Base-by-base conservation (phyloP, 441 rosid species). In the Kokia cookei region DNA sequence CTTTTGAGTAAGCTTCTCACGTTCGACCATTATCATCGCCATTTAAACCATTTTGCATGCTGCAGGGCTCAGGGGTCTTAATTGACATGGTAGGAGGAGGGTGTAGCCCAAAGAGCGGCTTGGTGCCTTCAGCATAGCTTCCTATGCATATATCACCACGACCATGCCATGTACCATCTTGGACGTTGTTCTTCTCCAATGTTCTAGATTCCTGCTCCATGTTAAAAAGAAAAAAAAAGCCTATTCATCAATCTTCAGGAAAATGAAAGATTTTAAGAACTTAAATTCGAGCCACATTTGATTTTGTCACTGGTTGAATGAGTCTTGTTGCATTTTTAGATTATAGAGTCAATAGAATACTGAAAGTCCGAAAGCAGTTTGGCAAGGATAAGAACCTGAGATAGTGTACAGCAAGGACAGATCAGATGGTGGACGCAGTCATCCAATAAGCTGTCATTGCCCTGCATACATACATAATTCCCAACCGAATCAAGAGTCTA, bases 151-250 rank as follows among this genome's bases (percentile, higher is more conserved):
- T 90, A 84, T 94, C 99, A 19, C 97, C 97, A 32, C 96, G 89
- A n/a, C 99, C 97, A 73, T 92, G 99, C 99, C 99, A 94, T 26
- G 81, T 89, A 50, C 99, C 96, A 12, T 90, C 94, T 69, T 91
- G 97, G 55, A 94, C 97, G 76, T 94, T 94, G 86, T 94, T 94
- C 87, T 90, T 94, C 87, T 92, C 97, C 82, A 94, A 72, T 11
- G 99, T 94, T 84, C 94, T 86, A 7, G 97, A 85, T 73, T 94
- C 99, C 99, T 94, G 84, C 75, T 76, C 70, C 67, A 64, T 13
- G 24, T 47, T 26, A n/a, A 60, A 71, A 17, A 3, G 22, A 7
- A 47, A 2, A 58, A 58, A 19, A 51, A 61, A 7, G 17, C 2
- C 1, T 22, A 19, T 19, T 43, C 9, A 64, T 71, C 43, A 37